These are phyloP conservation scores for Colletotrichum camelliae DNA, from an alignment of 2,329 filamentous ascomycete species.

Conservation along the genomic window DNA sequence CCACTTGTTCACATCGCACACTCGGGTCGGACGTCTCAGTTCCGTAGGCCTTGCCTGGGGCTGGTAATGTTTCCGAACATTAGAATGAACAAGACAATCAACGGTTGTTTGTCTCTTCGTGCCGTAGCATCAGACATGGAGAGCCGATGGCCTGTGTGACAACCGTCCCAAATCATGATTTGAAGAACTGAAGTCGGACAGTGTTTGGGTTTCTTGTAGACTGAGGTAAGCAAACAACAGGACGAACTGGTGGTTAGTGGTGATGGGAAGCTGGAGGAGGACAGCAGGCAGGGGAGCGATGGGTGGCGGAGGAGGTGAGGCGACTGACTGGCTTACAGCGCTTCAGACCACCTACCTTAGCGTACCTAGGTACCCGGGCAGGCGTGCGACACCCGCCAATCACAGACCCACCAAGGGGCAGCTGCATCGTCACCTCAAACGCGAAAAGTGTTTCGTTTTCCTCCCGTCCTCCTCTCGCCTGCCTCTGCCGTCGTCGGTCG, in stretches of 20 bases:
- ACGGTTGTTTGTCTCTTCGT: not conserved
- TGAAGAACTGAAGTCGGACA: not conserved
- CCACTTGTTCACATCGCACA: not conserved
- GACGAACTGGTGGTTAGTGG: not conserved
- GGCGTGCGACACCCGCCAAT: not conserved
- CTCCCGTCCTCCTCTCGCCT: not conserved
- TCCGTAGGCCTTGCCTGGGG: not conserved
- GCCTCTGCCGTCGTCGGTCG: not conserved
- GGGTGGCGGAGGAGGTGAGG: not conserved
- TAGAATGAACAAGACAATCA: not conserved
- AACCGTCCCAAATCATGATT: not conserved
- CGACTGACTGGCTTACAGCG: not conserved
- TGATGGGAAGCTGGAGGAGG: not conserved
- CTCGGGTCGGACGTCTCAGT: not conserved
- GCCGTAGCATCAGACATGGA: not conserved
- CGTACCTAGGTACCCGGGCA: too few species aligned
- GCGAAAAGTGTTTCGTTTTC: conserved; percentile 16
- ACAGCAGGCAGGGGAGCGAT: not conserved
- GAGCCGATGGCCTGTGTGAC: not conserved
- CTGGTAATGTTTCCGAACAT: not conserved
- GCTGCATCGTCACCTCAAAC: conserved; percentile 11
- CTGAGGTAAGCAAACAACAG: not conserved
- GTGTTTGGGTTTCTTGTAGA: not conserved
- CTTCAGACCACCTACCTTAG: not conserved
- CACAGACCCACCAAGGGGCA: conserved; percentile 18